A percentile compares a stretch with the other conserved stretches of the same genome.
Evolutionary conservation across 805 yeast species (phyloP).

Genomic region (Candida maesae): DNA sequence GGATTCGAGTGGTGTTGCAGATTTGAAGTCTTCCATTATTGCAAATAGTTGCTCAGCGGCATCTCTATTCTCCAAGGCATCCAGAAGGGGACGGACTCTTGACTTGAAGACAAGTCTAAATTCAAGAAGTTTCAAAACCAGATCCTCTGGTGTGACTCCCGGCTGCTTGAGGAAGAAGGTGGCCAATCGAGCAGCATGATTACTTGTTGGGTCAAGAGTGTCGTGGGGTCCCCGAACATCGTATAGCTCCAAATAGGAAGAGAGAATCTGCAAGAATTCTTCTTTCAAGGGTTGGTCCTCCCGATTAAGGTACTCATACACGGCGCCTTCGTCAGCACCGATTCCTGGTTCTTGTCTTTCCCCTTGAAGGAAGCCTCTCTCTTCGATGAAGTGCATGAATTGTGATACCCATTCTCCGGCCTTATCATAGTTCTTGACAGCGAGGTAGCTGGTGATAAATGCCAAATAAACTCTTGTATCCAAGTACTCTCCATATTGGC

Average conservation of each 20-base stretch:
- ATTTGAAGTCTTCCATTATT: slow-evolving; percentile 19
- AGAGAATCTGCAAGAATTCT: slow-evolving; percentile 27
- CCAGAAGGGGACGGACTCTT: slow-evolving; percentile 23
- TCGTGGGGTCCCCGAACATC: not conserved
- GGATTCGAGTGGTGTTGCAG: slow-evolving; percentile 13
- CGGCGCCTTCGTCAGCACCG: slow-evolving; percentile 29
- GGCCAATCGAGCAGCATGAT: slow-evolving; percentile 19
- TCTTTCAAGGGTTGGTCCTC: slow-evolving; percentile 24
- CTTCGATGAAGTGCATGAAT: slow-evolving; percentile 25
- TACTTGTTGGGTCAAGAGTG: too few species aligned
- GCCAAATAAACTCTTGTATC: slow-evolving; percentile 34
- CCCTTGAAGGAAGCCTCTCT: slow-evolving; percentile 23
- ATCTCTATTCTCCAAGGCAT: slow-evolving; percentile 13
- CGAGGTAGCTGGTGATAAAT: slow-evolving; percentile 33
- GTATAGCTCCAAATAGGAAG: slow-evolving; percentile 21
- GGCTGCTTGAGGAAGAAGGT: slow-evolving; percentile 25
- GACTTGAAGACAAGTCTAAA: slow-evolving; percentile 26
- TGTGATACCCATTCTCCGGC: slow-evolving; percentile 33
- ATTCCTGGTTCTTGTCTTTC: slow-evolving; percentile 15
- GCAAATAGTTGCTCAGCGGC: slow-evolving; percentile 17
- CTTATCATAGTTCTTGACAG: slow-evolving; percentile 23
- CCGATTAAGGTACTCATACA: slow-evolving; percentile 28
- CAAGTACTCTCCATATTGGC: slow-evolving; percentile 29
- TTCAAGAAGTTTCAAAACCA: slow-evolving; percentile 20
- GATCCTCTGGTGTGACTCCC: slow-evolving; percentile 14